These are phyloP conservation scores for Rhizopogon roseolus DNA, from an alignment of 768 basidiomycete species.

Conservation along the genomic window DNA sequence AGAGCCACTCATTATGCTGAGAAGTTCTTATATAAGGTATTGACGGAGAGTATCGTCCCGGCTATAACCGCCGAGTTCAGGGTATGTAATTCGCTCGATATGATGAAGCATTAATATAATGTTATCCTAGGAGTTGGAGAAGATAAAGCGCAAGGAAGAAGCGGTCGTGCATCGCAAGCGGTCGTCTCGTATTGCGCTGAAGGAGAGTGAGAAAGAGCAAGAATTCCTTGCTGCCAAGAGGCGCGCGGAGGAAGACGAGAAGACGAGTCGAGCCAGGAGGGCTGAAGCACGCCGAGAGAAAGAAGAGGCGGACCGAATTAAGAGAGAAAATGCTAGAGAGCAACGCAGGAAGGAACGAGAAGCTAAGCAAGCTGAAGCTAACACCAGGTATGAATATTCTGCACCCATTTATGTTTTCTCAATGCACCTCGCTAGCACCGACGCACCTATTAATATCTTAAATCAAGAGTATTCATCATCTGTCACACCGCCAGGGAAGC, in stretches of 20 bases:
- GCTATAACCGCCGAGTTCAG: slow-evolving; percentile 60
- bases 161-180: slow-evolving; percentile 84
- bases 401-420: slow-evolving; percentile 7
- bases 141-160: slow-evolving; percentile 60
- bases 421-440: slow-evolving; percentile 10
- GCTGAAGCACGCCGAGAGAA: slow-evolving; percentile 51
- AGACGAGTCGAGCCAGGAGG: slow-evolving; percentile 57
- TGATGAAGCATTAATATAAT: slow-evolving; percentile 5
- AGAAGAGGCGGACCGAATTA: slow-evolving; percentile 50
- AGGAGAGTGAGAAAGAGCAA: slow-evolving; percentile 77
- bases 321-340: slow-evolving; percentile 59
- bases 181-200: slow-evolving; percentile 81
- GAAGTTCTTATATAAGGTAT: slow-evolving; percentile 66
- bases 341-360: slow-evolving; percentile 34
- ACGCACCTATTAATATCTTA: slow-evolving; percentile 1
- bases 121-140: slow-evolving; percentile 51
- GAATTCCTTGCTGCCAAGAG: slow-evolving; percentile 54
- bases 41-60: slow-evolving; percentile 67
- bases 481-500: neutral
- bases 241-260: slow-evolving; percentile 65
- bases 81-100: slow-evolving; percentile 34
- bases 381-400: slow-evolving; percentile 9
- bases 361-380: slow-evolving; percentile 14
- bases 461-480: neutral
- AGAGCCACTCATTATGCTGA: slow-evolving; percentile 77